A percentile compares a stretch with the other conserved stretches of the same genome.
These are phyloP conservation scores for Acanthamoeba pearcei DNA, from an alignment of 208 protist species.

Conservation along the genomic window DNA sequence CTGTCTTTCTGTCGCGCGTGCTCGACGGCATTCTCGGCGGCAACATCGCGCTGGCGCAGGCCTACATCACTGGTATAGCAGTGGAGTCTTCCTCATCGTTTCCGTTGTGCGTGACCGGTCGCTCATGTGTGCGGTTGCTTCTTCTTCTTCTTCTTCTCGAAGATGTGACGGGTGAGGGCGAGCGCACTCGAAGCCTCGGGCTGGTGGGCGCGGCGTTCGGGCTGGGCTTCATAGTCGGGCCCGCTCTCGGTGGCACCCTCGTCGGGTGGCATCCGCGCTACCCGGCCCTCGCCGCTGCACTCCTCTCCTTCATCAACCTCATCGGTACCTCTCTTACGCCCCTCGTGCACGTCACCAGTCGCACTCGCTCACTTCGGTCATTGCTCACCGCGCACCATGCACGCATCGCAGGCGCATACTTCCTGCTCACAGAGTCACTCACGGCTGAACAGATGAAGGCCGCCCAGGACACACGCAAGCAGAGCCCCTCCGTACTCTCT, in stretches of 20 bases:
- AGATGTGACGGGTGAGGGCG: neutral
- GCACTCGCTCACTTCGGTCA: too few species aligned
- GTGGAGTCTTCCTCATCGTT: neutral
- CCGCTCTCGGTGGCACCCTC: slow-evolving; percentile 7
- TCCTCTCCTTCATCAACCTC: slow-evolving; percentile 26
- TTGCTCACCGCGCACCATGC: too few species aligned
- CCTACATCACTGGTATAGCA: slow-evolving; percentile 39
- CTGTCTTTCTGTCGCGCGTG: neutral
- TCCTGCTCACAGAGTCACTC: slow-evolving; percentile 23
- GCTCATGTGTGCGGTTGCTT: neutral
- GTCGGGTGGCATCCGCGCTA: neutral
- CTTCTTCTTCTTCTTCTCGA: neutral
- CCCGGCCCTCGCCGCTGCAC: neutral
- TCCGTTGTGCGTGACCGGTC: neutral
- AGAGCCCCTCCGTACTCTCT: neutral
- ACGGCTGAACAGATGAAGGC: neutral
- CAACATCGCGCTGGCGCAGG: slow-evolving; percentile 60
- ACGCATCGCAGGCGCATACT: neutral
- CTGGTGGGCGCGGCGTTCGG: slow-evolving; percentile 32
- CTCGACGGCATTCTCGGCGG: slow-evolving; percentile 50
- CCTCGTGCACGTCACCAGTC: neutral
- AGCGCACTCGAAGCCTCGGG: slow-evolving; percentile 20
- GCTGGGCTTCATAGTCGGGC: slow-evolving; percentile 42
- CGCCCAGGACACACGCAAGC: neutral
- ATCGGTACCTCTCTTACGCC: neutral